Percentiles rank a stretch among this genome's conserved stretches.
Evolutionary conservation across 2,329 filamentous ascomycete species (phyloP).

Genomic region (Talaromyces sp.): DNA sequence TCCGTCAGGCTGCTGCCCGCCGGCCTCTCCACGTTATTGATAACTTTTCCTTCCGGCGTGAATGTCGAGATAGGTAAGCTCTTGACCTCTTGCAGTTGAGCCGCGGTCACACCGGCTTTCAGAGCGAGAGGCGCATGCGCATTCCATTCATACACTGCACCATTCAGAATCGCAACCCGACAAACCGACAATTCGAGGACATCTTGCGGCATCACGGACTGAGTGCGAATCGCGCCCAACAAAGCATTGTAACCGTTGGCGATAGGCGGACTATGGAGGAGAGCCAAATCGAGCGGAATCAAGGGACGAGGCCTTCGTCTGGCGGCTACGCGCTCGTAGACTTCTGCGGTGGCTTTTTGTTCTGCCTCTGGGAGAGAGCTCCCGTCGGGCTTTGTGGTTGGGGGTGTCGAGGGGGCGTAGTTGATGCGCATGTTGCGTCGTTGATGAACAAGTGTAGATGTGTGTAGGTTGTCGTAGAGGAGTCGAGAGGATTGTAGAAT

Average conservation of each 20-base stretch:
- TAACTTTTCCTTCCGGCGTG: constrained; percentile 23
- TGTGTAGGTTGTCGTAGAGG: background rate
- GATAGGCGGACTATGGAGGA: constrained; percentile 71
- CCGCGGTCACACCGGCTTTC: constrained; percentile 36
- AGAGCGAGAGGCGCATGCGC: constrained; percentile 69
- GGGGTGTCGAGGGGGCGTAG: constrained; percentile 33
- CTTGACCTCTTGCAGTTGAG: constrained; percentile 54
- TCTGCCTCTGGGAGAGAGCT: constrained; percentile 15
- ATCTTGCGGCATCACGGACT: constrained; percentile 47
- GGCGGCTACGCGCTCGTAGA: constrained; percentile 63
- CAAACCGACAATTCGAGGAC: constrained; percentile 76
- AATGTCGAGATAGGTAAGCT: constrained; percentile 53
- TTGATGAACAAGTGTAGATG: background rate
- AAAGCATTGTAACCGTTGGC: constrained; percentile 68
- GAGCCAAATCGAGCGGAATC: constrained; percentile 70
- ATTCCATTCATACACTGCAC: constrained; percentile 81
- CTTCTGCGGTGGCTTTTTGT: constrained; percentile 33
- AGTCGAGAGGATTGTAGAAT: background rate
- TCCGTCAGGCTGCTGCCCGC: constrained; percentile 48
- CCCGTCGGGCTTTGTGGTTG: constrained; percentile 25
- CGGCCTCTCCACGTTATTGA: constrained; percentile 42
- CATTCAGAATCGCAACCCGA: constrained; percentile 74
- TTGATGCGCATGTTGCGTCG: constrained; percentile 36
- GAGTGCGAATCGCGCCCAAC: constrained; percentile 54
- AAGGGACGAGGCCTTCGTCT: constrained; percentile 69